phyloP scores from a whole-genome alignment of 1,139 yeast species.

The Candida labiduridarum region DNA sequence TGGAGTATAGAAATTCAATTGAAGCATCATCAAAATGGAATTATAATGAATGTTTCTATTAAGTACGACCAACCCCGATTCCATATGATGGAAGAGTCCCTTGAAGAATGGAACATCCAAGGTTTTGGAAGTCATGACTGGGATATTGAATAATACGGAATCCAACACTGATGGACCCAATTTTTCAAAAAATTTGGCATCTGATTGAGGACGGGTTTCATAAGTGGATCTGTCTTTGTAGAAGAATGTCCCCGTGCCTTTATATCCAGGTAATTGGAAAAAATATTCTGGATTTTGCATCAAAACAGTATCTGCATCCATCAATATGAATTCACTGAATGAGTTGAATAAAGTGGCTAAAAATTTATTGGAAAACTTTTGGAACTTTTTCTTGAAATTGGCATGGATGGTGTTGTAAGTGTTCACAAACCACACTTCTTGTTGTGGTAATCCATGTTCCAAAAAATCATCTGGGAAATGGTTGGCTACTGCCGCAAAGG shows the following conservation, averaged over 20 bases:
- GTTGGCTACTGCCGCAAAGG: slow-evolving; percentile 22
- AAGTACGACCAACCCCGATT: slow-evolving; percentile 53
- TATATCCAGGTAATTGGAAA: slow-evolving; percentile 38
- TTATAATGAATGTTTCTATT: slow-evolving; percentile 44
- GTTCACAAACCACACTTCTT: slow-evolving; percentile 49
- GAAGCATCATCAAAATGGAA: slow-evolving; percentile 46
- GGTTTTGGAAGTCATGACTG: slow-evolving; percentile 34
- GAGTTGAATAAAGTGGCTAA: slow-evolving; percentile 52
- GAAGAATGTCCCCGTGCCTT: slow-evolving; percentile 44
- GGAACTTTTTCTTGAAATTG: slow-evolving; percentile 30
- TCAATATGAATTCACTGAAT: slow-evolving; percentile 49
- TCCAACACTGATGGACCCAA: slow-evolving; percentile 46
- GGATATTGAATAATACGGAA: slow-evolving; percentile 31
- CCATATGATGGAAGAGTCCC: slow-evolving; percentile 48
- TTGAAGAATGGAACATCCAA: slow-evolving; percentile 32
- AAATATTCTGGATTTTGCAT: slow-evolving; percentile 39
- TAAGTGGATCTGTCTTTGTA: slow-evolving; percentile 51
- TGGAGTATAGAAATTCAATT: slow-evolving; percentile 43
- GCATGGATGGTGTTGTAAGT: slow-evolving; percentile 32
- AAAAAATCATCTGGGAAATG: slow-evolving; percentile 28
- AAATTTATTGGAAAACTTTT: slow-evolving; percentile 51
- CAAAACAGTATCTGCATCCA: slow-evolving; percentile 56
- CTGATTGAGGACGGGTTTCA: slow-evolving; percentile 32
- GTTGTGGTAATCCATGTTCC: slow-evolving; percentile 33
- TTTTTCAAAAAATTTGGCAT: slow-evolving; percentile 34